Conservation (phyloP, 345 rosid species). For the Syzygium jambos region DNA sequence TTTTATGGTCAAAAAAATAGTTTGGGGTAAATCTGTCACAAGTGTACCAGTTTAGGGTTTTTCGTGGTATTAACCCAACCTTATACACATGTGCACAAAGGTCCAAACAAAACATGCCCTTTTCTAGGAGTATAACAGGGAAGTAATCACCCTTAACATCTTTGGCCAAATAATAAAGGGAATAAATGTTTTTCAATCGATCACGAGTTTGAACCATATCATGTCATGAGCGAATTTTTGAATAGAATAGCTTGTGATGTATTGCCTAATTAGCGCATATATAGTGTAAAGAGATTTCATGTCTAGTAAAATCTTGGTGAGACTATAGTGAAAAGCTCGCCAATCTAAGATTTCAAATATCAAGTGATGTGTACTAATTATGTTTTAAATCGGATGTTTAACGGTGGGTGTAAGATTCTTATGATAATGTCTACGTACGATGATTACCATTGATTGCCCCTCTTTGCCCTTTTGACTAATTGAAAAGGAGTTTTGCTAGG, state of each 20-base stretch:
- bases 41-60: too few relatives aligned
- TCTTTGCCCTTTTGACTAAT: background rate
- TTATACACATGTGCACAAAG: background rate
- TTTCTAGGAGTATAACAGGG: background rate
- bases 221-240: background rate
- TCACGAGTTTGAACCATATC: background rate
- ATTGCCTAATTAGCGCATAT: background rate
- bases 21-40: too few relatives aligned
- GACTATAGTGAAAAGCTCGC: background rate
- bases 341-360: background rate
- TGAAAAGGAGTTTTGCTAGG: too few relatives aligned
- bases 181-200: background rate
- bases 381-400: background rate
- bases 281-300: background rate
- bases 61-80: too few relatives aligned
- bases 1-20: too few relatives aligned
- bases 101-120: background rate
- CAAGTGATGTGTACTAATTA: background rate
- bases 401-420: background rate
- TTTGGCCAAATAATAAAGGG: background rate
- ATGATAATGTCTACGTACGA: background rate
- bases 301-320: background rate
- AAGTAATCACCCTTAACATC: background rate
- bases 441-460: background rate
- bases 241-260: background rate